These are phyloP conservation scores for Rugonectria rugulosa DNA, from an alignment of 2,329 filamentous ascomycete genomes.

Conservation along the genomic window DNA sequence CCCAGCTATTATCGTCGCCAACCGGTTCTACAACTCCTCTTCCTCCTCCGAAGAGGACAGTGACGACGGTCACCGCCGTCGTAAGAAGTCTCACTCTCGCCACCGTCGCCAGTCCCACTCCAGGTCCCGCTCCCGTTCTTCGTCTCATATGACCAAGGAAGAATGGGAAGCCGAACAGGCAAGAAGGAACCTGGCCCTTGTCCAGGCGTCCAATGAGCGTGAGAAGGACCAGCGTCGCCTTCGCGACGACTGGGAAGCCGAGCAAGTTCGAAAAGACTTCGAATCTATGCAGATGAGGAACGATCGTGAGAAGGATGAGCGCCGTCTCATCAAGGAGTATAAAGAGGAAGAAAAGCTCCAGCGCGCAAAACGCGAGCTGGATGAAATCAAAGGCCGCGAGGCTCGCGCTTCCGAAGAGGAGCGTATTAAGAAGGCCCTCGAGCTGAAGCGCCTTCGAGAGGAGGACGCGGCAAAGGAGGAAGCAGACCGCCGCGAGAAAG, in stretches of 20 bases:
- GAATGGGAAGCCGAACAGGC: constrained; percentile 47
- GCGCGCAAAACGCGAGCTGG: constrained; percentile 56
- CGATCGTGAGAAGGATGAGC: constrained; percentile 46
- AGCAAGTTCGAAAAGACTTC: constrained; percentile 34
- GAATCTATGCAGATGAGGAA: constrained; percentile 28
- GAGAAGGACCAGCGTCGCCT: constrained; percentile 47
- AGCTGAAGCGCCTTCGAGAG: constrained; percentile 58
- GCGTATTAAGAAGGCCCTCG: constrained; percentile 60
- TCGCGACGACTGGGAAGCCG: constrained; percentile 50
- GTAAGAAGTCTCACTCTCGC: constrained; percentile 38
- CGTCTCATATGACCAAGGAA: constrained; percentile 52
- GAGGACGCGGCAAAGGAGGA: constrained; percentile 49
- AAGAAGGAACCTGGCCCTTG: constrained; percentile 33
- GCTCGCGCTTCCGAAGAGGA: constrained; percentile 58
- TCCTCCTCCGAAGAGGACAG: constrained; percentile 52
- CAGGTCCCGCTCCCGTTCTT: constrained; percentile 44
- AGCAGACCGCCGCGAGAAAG: constrained; percentile 49
- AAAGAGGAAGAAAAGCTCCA: constrained; percentile 59
- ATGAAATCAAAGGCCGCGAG: constrained; percentile 54
- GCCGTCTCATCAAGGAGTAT: constrained; percentile 48
- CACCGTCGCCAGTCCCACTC: constrained; percentile 40
- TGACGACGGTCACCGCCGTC: constrained; percentile 42
- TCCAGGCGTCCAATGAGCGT: constrained; percentile 34
- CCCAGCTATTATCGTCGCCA: constrained; percentile 63
- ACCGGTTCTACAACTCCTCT: constrained; percentile 59